Percentiles rank a stretch among this genome's conserved stretches.
Conservation (phyloP, 257 asterid genomes). For the Mitragyna speciosa region DNA sequence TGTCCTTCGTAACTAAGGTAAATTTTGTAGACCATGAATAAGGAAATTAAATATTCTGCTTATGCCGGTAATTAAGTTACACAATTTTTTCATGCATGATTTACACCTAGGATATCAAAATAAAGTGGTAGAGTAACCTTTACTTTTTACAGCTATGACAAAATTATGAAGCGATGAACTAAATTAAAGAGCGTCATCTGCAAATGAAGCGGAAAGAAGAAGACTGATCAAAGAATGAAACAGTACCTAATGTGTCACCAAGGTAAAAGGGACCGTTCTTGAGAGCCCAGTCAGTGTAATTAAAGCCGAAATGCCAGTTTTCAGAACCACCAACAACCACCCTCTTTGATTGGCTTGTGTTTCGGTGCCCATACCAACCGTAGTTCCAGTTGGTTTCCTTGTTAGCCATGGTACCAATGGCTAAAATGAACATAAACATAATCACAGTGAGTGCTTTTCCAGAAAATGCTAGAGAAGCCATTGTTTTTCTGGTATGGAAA, state of each 20-base stretch:
- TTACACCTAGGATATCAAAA: too few relatives aligned
- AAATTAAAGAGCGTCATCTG: neutral
- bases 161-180: too few relatives aligned
- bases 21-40: too few relatives aligned
- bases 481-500: constrained; percentile 4
- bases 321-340: constrained; percentile 58
- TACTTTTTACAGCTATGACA: too few relatives aligned
- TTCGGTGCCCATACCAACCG: constrained; percentile 38
- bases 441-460: constrained; percentile 22
- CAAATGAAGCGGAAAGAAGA: neutral
- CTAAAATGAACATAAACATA: constrained; percentile 24
- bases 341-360: constrained; percentile 32
- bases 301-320: constrained; percentile 64
- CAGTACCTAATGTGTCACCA: constrained; percentile 58
- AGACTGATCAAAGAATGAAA: neutral
- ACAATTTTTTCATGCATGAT: too few relatives aligned
- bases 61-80: too few relatives aligned
- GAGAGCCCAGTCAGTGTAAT: constrained; percentile 69
- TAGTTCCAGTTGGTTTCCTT: constrained; percentile 39
- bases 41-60: too few relatives aligned
- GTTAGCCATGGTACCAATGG: constrained; percentile 32
- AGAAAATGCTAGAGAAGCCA: constrained; percentile 23
- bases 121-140: too few relatives aligned
- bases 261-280: constrained; percentile 56
- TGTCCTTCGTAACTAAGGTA: too few relatives aligned